Base-by-base conservation (phyloP, 2,329 filamentous ascomycete genomes). In the Cladosporium sp. region DNA sequence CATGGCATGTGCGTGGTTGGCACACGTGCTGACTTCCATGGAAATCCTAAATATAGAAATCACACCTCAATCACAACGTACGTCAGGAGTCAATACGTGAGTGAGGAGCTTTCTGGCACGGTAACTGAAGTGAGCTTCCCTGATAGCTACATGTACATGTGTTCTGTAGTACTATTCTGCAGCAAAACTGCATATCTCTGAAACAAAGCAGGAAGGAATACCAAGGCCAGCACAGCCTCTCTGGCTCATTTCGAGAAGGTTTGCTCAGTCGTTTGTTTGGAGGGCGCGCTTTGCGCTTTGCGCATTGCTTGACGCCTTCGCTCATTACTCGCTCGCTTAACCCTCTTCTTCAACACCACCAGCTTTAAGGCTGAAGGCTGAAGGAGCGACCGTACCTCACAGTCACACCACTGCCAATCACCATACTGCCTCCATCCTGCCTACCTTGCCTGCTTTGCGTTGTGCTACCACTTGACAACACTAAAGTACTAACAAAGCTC, bases 181-280 rank as follows among this genome's bases (percentile, higher is more conserved):
- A 46, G 39, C n/a, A 46, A 46, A 46, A 46, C 14, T n/a, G 10
- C 39, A 46, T 21, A 23, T 10, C n/a, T 46, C 1, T 4, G n/a
- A 46, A 46, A 46, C n/a, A 2, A 13, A 21, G 2, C 8, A 21
- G 21, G 39, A 23, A 3, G 5, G 13, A 46, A 5, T 21, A 21
- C n/a, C 32, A 30, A 39, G 39, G 26, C 56, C 8, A 58, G 56
- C 56, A 58, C 56, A 58, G 56, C 56, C 56, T 58, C 56, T 3
- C 58, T 51, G 46, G 58, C 54, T 63, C 54, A 36, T 39, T 56
- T 54, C 53, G 39, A 18, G 53, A 61, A 63, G 58, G 58, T 63
- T 66, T 57, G 51, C 51, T 58, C 32, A n/a, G 32, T 46, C 51
- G 28, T 49, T 61, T 66, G 58, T 30, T 25, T 59, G 49, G 36